A percentile compares a stretch with the other conserved stretches of the same genome.
Conservation (phyloP, 2,329 filamentous ascomycete genomes). For the Chaetomium sp. region DNA sequence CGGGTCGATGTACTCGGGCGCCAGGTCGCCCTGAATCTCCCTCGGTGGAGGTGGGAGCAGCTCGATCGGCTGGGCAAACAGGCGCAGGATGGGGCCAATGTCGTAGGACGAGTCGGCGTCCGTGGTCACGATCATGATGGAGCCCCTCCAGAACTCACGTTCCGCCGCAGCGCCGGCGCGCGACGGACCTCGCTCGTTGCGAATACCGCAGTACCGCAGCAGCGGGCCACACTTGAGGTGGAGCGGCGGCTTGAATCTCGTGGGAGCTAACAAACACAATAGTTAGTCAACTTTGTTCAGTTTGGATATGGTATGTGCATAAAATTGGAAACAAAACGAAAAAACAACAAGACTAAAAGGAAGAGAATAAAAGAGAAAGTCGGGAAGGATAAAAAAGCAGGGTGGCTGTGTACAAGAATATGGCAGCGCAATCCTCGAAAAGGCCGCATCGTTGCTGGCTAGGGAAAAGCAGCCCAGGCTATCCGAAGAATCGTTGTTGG, state of each 20-base stretch:
- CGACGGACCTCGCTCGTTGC: slow-evolving; percentile 49
- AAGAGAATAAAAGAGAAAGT: neutral
- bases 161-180: slow-evolving; percentile 38
- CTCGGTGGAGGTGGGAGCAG: slow-evolving; percentile 71
- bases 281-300: slow-evolving; percentile 11
- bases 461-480: slow-evolving; percentile 18
- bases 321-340: neutral
- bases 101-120: slow-evolving; percentile 79
- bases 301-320: slow-evolving; percentile 6
- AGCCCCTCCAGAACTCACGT: slow-evolving; percentile 85
- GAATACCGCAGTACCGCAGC: slow-evolving; percentile 80
- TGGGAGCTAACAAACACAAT: slow-evolving; percentile 37
- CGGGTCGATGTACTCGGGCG: slow-evolving; percentile 81
- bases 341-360: neutral
- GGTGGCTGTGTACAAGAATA: slow-evolving; percentile 18
- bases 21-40: slow-evolving; percentile 59
- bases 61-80: slow-evolving; percentile 84
- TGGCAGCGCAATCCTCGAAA: slow-evolving; percentile 10
- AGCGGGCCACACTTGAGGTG: slow-evolving; percentile 88
- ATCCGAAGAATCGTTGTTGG: slow-evolving; percentile 14
- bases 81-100: slow-evolving; percentile 66
- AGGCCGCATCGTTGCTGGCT: slow-evolving; percentile 14
- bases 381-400: neutral
- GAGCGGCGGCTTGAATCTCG: slow-evolving; percentile 73
- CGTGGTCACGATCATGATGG: slow-evolving; percentile 88